Evolutionary conservation across 352 stramenopile genomes (phyloP), one percentile per base, ranked within the genome.

Genomic region (Phytopythium ostracodes): DNA sequence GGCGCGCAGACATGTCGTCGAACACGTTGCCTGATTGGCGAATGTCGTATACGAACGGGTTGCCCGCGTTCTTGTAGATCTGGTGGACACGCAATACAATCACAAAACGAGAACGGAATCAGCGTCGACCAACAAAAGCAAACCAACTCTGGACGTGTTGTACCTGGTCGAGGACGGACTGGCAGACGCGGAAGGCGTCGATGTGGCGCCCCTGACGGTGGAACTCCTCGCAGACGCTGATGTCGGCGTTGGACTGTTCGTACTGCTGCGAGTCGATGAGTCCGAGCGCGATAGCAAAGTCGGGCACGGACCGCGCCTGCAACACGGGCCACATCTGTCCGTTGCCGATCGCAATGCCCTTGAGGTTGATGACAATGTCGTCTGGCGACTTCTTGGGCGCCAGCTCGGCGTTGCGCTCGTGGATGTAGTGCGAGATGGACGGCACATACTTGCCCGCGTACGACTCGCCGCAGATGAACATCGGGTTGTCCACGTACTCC

Each of bases 371-470:
- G 24, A 72, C 51, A 11, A 82, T 63, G 46, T 81, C 86, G n/a
- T 73, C 62, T 18, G 35, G 43, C n/a, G 61, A 14, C 49, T n/a
- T 11, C 0, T 51, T 53, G 3, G 50, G 49, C 43, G 61, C 14
- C 42, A 62, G 50, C 22, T 66, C 59, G 33, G 63, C 59, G 70
- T 98, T 98, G 47, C 88, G 77, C 36, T 86, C 64, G 55, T 98
- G 76, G 58, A 99, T 98, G 64, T 96, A 96, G 68, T 93, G 75
- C 61, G 97, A 85, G 73, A 99, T 97, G 50, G 80, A 91, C 18
- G 96, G 94, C 44, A 98, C 98, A 71, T 98, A 99, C 73, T 99
- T 98, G 33, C 97, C 97, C 4, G 97, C 96, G 72, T 99, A 98
- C 35, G 87, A 98, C 76, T 99, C 96, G 56, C 96, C 88, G 25